Base-by-base conservation (phyloP, 257 asterid genomes). In the Fraxinus anomala region DNA sequence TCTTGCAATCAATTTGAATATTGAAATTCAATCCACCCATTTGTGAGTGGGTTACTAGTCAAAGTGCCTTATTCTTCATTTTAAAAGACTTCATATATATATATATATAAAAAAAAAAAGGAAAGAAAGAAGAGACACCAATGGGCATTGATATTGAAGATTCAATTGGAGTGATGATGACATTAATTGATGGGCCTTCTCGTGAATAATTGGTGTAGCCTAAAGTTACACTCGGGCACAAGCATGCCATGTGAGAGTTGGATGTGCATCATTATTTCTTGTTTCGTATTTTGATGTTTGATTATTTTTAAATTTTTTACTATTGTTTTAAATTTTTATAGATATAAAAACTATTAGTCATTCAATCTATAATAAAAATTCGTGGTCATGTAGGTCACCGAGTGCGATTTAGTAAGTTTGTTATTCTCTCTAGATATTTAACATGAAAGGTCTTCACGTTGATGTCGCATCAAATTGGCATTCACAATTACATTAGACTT, bases 241-340 rank as follows among this genome's bases (percentile, higher is more conserved):
- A 37, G 68, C 77, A 73, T 75, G 59, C 59, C 78, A 75, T 75
- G 78, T 75, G 78, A 10, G 36, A 74, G 78, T 37, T 21, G 36
- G 40, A 17, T 63, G 34, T 0, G 6, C 34, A 63, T 63, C 69
- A 63, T 63, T 63, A 26, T 26, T 24, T 63, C 36, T 26, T n/a
- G 28, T 59, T 23, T 21, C 67, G 1, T 23, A 21, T 59, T 21
- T 54, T 42, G 49, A 42, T 42, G 49, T 42, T 42, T 40, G 47
- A 40, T 40, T 9, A 2, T 40, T 40, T 10, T 42, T 14, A 42
- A 42, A 3, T 2, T 2, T 11, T 11, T 42, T 12, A 10, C 16
- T 42, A 2, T 42, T 42, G 14, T 42, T 12, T 42, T 42, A 11
- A 40, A 40, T 10, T 40, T 40, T 40, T 9, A 40, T 40, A 10